Base-by-base conservation (phyloP, 169 alveolate species). In the Plasmodium adleri region DNA sequence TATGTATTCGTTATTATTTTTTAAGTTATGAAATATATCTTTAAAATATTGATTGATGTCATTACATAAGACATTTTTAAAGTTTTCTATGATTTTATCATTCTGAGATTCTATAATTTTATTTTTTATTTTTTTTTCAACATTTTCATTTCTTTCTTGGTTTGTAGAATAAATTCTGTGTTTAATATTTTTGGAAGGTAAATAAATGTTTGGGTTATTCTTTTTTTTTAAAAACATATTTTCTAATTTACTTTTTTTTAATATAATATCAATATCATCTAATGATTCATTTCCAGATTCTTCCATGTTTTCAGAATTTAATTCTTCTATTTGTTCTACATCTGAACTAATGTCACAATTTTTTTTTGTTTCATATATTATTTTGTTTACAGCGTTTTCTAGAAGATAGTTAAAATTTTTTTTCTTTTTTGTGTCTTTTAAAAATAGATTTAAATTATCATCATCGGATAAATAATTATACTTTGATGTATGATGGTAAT, bases 251-350 rank as follows among this genome's bases (percentile, higher is more conserved):
- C 70, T 17, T 28, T 80, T 80, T 80, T 80, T 66, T 72, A 80
- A 58, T 56, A 80, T 67, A 43, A 80, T 80, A 43, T 80, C 90
- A 32, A 80, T 80, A 66, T 80, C 90, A 26, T 80, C 90, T 80
- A 80, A 26, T 39, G 9, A 32, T 7, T 80, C 73, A 13, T 70
- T 52, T 68, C 68, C 54, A 0, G 22, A 3, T 13, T 2, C 39
- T 56, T 80, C 66, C 1, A 28, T 10, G 15, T 56, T 60, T 63
- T 50, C 20, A 17, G 62, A 45, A 47, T 52, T 68, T 22, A 76
- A 24, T 80, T 80, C 68, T 62, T 80, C 90, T 8, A 80, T 63
- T 43, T 80, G 72, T 68, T 80, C 90, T 56, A 80, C 68, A 54
- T 80, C 90, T 5, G 90, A 68, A 49, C 58, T 67, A 10, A 45